Base-by-base conservation (phyloP, 1,284 basidiomycete genomes). In the Cryptococcus sp. region DNA sequence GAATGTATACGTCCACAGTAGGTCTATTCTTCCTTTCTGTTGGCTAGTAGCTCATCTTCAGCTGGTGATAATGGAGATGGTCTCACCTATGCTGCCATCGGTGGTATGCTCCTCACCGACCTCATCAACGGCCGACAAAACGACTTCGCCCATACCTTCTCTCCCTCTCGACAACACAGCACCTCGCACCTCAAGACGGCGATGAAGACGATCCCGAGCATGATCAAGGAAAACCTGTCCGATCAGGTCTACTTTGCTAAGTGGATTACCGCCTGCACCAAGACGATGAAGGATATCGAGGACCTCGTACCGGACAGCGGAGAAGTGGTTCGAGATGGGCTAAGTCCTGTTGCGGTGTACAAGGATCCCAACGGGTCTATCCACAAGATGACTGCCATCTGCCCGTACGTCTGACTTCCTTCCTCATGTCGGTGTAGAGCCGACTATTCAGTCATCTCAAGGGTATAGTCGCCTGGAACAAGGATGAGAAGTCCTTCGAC, bases 21-120 rank as follows among this genome's bases (percentile, higher is more conserved):
- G 48, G 54, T 43, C 28, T 6, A 31, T 31, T 7, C 14, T 14
- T 31, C 28, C 28, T 7, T 2, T 28, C 28, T 6, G 21, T 16
- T 14, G 4, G 14, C 4, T 4, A n/a, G n/a, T n/a, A 11, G 25
- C 41, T 49, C 21, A 49, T 28, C 14, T 23, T n/a, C 26, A 58
- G 54, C 57, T 34, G 57, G 57, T 21, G 54, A 58, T 35, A 58
- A 58, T 37, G 57, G 57, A 34, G 57, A 56, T 32, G 57, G 57
- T 12, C 45, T 58, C 4, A 58, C 57, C 10, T 58, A 58, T 35
- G 57, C 57, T 14, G 57, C 57, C 7, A 43, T 58, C 32, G 57
- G 57, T 12, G 57, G 57, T 28, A 40, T 58, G n/a, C 18, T 58
- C 23, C 35, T 58, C 33, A 34, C 35, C 23, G 53, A 56, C 31